A percentile compares a stretch with the other conserved stretches of the same genome.
Evolutionary conservation across 176 grass and related monocot genomes (phyloP).

Genomic region (Ampelocalamus luodianensis): DNA sequence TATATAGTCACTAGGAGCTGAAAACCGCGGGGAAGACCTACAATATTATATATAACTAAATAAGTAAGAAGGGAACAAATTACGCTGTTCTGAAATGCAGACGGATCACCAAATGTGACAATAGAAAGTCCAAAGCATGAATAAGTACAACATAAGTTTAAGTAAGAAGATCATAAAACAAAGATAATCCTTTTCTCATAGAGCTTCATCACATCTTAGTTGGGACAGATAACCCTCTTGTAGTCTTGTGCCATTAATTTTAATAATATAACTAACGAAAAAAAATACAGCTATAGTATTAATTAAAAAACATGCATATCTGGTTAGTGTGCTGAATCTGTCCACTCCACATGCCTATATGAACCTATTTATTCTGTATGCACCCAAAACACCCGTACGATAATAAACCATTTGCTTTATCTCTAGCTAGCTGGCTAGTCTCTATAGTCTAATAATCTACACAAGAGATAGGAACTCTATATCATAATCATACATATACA

Average conservation of each 20-base stretch:
- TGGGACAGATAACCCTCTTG: not conserved
- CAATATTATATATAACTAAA: not conserved
- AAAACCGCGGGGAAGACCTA: slow-evolving; percentile 9
- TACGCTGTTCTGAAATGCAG: not conserved
- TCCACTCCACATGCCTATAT: slow-evolving; percentile 19
- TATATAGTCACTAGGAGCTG: not conserved
- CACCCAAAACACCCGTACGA: slow-evolving; percentile 7
- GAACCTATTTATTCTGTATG: not conserved
- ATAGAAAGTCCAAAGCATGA: slow-evolving; percentile 34
- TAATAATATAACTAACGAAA: not conserved
- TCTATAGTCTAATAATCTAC: slow-evolving; percentile 1
- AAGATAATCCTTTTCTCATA: slow-evolving; percentile 10
- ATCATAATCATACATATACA: not conserved
- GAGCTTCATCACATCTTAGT: slow-evolving; percentile 31
- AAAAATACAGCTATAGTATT: not conserved
- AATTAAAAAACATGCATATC: not conserved
- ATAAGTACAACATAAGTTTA: slow-evolving; percentile 15
- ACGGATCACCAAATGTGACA: not conserved
- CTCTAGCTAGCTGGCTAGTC: not conserved
- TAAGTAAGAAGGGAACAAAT: not conserved
- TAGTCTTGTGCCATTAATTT: not conserved
- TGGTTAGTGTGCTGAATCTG: slow-evolving; percentile 14
- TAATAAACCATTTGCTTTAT: not conserved
- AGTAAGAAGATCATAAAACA: slow-evolving; percentile 31
- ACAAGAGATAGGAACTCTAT: not conserved